phyloP scores from a whole-genome alignment of 345 rosid genomes.

The Carallia pectinifolia region DNA sequence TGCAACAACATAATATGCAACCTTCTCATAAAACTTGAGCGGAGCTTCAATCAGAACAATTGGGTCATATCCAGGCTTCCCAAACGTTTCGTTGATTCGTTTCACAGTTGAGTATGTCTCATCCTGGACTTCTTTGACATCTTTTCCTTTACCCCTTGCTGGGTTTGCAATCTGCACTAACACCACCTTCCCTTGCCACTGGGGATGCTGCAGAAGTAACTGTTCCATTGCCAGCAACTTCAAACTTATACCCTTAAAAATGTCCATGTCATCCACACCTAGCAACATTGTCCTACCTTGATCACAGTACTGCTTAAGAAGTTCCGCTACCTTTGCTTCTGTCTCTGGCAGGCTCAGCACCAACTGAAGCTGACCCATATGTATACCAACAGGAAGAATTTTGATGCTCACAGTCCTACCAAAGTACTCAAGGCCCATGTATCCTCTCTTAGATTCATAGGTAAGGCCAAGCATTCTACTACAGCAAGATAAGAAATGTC shows the following conservation, averaged over 20 bases:
- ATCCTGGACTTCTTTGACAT: conserved; percentile 79
- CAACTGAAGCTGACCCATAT: conserved; percentile 84
- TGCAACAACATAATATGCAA: conserved; percentile 80
- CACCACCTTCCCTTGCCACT: conserved; percentile 74
- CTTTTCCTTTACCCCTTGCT: conserved; percentile 77
- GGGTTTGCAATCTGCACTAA: conserved; percentile 89
- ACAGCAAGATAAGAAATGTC: conserved; percentile 87
- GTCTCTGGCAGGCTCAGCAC: conserved; percentile 68
- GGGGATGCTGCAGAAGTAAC: conserved; percentile 67
- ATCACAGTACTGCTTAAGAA: conserved; percentile 45
- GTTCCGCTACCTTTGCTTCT: conserved; percentile 62
- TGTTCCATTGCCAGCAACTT: conserved; percentile 91
- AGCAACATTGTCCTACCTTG: conserved; percentile 67
- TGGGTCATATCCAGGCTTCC: conserved; percentile 73
- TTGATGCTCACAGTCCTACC: conserved; percentile 85
- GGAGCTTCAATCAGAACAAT: conserved; percentile 70
- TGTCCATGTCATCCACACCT: conserved; percentile 92
- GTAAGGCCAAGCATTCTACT: conserved; percentile 93
- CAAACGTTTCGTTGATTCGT: conserved; percentile 66
- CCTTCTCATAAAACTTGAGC: conserved; percentile 69
- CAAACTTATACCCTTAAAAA: conserved; percentile 79
- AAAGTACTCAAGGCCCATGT: conserved; percentile 74
- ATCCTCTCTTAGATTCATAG: conserved; percentile 82
- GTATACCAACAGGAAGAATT: conserved; percentile 80
- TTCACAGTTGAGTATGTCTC: conserved; percentile 73